Base-by-base conservation (phyloP, 1,139 yeast genomes). In the Meyerozyma smithsonii region DNA sequence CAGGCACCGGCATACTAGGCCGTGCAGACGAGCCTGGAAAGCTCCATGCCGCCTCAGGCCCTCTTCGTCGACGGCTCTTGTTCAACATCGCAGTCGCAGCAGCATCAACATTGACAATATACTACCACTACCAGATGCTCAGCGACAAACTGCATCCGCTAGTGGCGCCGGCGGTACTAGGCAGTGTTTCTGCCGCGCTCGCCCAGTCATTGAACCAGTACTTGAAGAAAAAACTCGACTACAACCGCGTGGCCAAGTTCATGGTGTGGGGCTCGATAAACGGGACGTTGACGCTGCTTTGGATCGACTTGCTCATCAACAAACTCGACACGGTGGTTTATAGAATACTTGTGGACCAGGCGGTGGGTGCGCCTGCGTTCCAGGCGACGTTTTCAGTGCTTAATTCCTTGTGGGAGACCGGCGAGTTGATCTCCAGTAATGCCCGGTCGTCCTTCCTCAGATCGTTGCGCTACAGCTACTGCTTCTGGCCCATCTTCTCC, bases 401-500 rank as follows among this genome's bases (percentile, higher is more conserved):
- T 43, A 72, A 69, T 46, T 63, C 74, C 28, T 49, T 77, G 14
- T 80, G 86, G 85, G 85, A 80, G 44, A 64, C 69, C 37, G 74
- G 74, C 15, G 72, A 64, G 40, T 42, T 68, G 25, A 41, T 60
- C 8, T 38, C 53, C 21, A 47, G 48, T 44, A 38, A 44, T 34
- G 53, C 67, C 10, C 58, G 56, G 39, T 41, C 55, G 23, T 60
- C 73, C 5, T 77, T 66, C 46, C 41, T 76, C 42, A 71, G 68
- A 39, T 66, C 81, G 10, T 58, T 80, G 44, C 72, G 72, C 44
- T 69, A 73, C 43, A 73, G 81, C 25, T 79, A 74, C 53, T 62
- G 77, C 50, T 69, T 69, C 43, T 80, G 85, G 84, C 85, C 86
- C 6, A 57, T 74, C 36, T 73, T 78, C 42, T 76, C 82, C 11